Conservation (phyloP, 2,329 filamentous ascomycete genomes). For the Penicillium sp. region DNA sequence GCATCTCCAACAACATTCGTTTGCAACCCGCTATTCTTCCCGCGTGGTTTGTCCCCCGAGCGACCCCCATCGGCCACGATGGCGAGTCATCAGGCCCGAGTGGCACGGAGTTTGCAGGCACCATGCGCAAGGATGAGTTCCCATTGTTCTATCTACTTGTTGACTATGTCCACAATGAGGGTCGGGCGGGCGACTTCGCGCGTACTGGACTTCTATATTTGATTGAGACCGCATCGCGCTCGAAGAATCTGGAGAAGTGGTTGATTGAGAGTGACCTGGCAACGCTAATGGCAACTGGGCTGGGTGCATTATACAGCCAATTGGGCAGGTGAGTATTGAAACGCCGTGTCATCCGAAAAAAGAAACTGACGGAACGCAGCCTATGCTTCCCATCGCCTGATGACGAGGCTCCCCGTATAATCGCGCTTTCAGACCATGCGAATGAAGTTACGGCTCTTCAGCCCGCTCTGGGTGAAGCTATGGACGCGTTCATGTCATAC, state of each 20-base stretch:
- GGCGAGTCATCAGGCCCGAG: slow-evolving; percentile 45
- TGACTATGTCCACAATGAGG: slow-evolving; percentile 95
- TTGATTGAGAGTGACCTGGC: slow-evolving; percentile 95
- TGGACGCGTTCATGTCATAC: slow-evolving; percentile 92
- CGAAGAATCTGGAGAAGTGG: slow-evolving; percentile 84
- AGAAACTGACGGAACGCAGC: slow-evolving; percentile 52
- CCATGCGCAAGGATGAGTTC: slow-evolving; percentile 88
- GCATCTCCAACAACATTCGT: slow-evolving; percentile 93
- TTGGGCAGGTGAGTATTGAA: slow-evolving; percentile 54
- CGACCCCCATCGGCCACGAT: slow-evolving; percentile 35
- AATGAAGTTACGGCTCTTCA: slow-evolving; percentile 71
- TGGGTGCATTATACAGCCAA: slow-evolving; percentile 76
- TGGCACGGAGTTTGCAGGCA: slow-evolving; percentile 73
- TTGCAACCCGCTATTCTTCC: slow-evolving; percentile 82
- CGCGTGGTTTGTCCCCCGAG: slow-evolving; percentile 80
- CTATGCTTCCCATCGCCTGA: slow-evolving; percentile 77
- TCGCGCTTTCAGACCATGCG: slow-evolving; percentile 86
- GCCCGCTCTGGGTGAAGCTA: slow-evolving; percentile 81
- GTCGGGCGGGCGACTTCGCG: slow-evolving; percentile 92
- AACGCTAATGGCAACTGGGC: slow-evolving; percentile 92
- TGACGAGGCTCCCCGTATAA: slow-evolving; percentile 71
- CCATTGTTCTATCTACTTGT: slow-evolving; percentile 93
- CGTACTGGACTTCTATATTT: slow-evolving; percentile 92
- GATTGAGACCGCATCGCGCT: slow-evolving; percentile 87
- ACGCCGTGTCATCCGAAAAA: not conserved